These are phyloP conservation scores for Somion occarium DNA, from an alignment of 1,284 basidiomycete genomes.

Conservation along the genomic window DNA sequence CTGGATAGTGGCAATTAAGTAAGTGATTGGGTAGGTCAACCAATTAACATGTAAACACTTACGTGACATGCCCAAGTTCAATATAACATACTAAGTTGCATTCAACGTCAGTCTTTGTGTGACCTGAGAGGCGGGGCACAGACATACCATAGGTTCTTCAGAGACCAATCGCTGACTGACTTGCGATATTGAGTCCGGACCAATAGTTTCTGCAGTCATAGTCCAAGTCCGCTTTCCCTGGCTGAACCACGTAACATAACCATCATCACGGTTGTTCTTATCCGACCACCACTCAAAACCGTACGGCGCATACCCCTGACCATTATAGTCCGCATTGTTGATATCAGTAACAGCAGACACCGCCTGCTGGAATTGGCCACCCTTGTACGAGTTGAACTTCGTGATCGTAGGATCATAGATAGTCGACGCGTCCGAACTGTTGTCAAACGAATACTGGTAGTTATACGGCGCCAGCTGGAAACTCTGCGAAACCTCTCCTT, in stretches of 20 bases:
- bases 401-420: constrained; percentile 51
- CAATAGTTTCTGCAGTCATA: constrained; percentile 53
- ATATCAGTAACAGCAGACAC: constrained; percentile 61
- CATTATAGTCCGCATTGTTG: constrained; percentile 49
- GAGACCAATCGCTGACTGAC: constrained; percentile 65
- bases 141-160: constrained; percentile 72
- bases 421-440: constrained; percentile 47
- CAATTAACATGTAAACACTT: constrained; percentile 39
- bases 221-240: constrained; percentile 63
- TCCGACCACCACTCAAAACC: constrained; percentile 77
- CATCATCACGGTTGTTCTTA: constrained; percentile 50
- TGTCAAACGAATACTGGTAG: constrained; percentile 57
- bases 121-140: background rate
- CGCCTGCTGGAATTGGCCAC: constrained; percentile 78
- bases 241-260: constrained; percentile 74
- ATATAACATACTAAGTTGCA: constrained; percentile 56
- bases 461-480: constrained; percentile 82
- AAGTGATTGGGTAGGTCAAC: no score
- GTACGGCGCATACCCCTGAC: constrained; percentile 49
- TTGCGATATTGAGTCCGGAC: constrained; percentile 47
- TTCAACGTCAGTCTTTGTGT: background rate
- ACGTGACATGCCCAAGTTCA: constrained; percentile 72
- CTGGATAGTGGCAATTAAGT: no score
- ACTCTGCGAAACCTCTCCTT: constrained; percentile 72
- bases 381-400: constrained; percentile 66